phyloP scores from a whole-genome alignment of 2,329 filamentous ascomycete genomes.

The Fusarium cyanostomum region DNA sequence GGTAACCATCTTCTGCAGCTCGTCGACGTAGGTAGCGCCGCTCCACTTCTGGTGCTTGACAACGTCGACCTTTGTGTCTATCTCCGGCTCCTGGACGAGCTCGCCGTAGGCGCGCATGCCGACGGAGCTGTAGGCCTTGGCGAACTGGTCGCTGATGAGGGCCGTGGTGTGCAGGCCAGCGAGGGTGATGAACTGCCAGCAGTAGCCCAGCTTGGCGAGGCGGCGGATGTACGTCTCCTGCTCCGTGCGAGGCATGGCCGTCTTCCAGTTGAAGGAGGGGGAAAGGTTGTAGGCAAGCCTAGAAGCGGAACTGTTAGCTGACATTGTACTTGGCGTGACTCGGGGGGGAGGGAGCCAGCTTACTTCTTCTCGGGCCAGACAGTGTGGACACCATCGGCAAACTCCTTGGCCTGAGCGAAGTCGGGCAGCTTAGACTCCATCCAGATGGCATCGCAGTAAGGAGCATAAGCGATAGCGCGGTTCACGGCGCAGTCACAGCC shows the following conservation, averaged over 20 bases:
- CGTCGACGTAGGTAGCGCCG: constrained; percentile 93
- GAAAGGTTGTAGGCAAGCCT: constrained; percentile 98
- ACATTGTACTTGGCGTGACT: constrained; percentile 3
- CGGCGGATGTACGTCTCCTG: constrained; percentile 98
- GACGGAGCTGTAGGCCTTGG: constrained; percentile 78
- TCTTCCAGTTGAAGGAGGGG: constrained; percentile 99
- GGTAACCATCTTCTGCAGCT: constrained; percentile 95
- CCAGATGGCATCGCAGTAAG: constrained; percentile 96
- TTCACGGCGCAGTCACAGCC: constrained; percentile 92
- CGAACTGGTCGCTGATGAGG: constrained; percentile 89
- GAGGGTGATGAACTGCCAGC: constrained; percentile 99
- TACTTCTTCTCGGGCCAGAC: constrained; percentile 97
- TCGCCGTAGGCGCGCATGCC: constrained; percentile 98
- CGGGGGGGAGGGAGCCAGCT: constrained; percentile 54
- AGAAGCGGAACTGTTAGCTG: constrained; percentile 28
- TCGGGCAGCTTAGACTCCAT: constrained; percentile 99
- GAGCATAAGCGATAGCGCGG: constrained; percentile 89
- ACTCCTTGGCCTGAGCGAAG: constrained; percentile 89
- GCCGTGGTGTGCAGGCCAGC: constrained; percentile 96
- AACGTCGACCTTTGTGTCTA: constrained; percentile 88
- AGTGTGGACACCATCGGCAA: constrained; percentile 91
- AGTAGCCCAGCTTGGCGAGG: constrained; percentile 88
- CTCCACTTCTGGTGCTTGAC: constrained; percentile 99
- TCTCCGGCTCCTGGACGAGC: constrained; percentile 97
- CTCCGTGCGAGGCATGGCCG: constrained; percentile 88